These are phyloP conservation scores for Cystofilobasidium capitatum DNA, from an alignment of 768 basidiomycete genomes.

Conservation along the genomic window DNA sequence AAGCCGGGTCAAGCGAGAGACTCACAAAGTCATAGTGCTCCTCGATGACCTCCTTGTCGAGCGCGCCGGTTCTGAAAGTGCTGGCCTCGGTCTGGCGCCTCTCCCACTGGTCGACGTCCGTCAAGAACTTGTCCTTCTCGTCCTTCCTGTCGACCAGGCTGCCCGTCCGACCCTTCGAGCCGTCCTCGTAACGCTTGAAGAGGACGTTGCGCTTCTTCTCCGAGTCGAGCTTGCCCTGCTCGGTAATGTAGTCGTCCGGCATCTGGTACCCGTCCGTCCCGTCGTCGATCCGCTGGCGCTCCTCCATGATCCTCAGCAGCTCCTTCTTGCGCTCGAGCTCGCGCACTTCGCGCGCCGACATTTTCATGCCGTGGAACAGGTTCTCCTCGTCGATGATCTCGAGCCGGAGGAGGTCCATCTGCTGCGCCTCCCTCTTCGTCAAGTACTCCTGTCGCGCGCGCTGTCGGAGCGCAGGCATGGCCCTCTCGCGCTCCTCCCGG, in stretches of 20 bases:
- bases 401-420: conserved; percentile 80
- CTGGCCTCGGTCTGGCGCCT: conserved; percentile 79
- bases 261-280: conserved; percentile 91
- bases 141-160: conserved; percentile 66
- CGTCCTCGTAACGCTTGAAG: conserved; percentile 87
- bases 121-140: conserved; percentile 68
- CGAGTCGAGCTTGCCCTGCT: conserved; percentile 95
- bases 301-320: conserved; percentile 80
- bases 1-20: neutral
- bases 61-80: conserved; percentile 78
- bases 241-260: conserved; percentile 96
- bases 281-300: conserved; percentile 86
- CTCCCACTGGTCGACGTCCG: conserved; percentile 98
- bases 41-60: conserved; percentile 70
- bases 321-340: conserved; percentile 91
- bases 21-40: conserved; percentile 86
- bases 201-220: conserved; percentile 88
- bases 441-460: conserved; percentile 92
- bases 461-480: conserved; percentile 65
- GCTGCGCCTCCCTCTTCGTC: conserved; percentile 90
- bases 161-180: conserved; percentile 64
- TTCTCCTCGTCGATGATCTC: conserved; percentile 92
- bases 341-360: conserved; percentile 68
- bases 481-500: conserved; percentile 44
- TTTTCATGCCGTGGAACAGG: conserved; percentile 79